phyloP scores from a whole-genome alignment of 2,329 filamentous ascomycete species.

The Stemphylium beticola region DNA sequence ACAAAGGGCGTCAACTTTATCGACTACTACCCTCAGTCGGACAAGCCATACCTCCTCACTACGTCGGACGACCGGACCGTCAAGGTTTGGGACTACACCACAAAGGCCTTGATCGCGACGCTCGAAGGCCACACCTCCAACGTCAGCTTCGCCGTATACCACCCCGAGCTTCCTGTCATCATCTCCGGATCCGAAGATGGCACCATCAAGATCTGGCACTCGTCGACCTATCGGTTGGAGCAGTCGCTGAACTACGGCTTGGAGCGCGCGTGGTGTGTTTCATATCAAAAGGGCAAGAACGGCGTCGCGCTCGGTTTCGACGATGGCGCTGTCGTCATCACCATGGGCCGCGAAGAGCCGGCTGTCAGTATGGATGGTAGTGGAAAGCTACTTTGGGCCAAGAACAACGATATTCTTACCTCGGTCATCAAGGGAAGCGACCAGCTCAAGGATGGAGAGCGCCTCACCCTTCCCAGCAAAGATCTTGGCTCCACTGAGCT shows the following conservation, averaged over 20 bases:
- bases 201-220: constrained; percentile 97
- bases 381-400: constrained; percentile 95
- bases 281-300: constrained; percentile 93
- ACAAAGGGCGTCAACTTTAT: constrained; percentile 98
- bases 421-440: constrained; percentile 95
- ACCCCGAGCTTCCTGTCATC: constrained; percentile 94
- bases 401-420: constrained; percentile 92
- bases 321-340: constrained; percentile 95
- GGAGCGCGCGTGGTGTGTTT: constrained; percentile 96
- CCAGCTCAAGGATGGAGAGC: constrained; percentile 84
- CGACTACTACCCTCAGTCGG: constrained; percentile 77
- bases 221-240: constrained; percentile 94
- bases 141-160: constrained; percentile 97
- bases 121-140: constrained; percentile 97
- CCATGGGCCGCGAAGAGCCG: constrained; percentile 95
- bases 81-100: constrained; percentile 99
- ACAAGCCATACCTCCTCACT: constrained; percentile 87
- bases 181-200: constrained; percentile 98
- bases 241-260: constrained; percentile 95
- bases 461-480: constrained; percentile 86
- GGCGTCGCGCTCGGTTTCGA: constrained; percentile 96
- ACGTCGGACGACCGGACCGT: constrained; percentile 96
- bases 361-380: constrained; percentile 97
- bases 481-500: constrained; percentile 96
- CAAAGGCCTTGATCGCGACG: constrained; percentile 94